Base-by-base conservation (phyloP, 768 basidiomycete species). In the Pisolithus microcarpus region DNA sequence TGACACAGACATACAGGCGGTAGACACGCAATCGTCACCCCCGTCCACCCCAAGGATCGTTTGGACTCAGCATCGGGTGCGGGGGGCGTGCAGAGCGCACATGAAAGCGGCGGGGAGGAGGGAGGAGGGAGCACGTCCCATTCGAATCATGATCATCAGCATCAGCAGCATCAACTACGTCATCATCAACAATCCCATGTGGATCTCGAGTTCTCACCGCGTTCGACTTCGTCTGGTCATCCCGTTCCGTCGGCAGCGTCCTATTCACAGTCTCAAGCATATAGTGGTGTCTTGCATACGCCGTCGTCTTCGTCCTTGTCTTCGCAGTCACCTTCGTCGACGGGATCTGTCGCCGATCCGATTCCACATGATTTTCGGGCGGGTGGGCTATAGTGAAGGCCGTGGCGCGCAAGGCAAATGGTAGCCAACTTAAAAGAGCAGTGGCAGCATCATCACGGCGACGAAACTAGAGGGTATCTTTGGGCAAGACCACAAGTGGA, bases 1-100 rank as follows among this genome's bases (percentile, higher is more conserved):
- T 62, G 46, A 63, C 59, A 60, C 62, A 88, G 86, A 57, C 84
- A 80, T 42, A 75, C 89, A 50, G 87, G 88, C 50, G 87, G 88
- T 58, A 75, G 88, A 37, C 88, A 90, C 58, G 88, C 87, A 36
- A 81, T 86, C 54, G 87, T 90, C 49, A 84, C 85, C 46, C 87
- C 87, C 43, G 87, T 87, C 0, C 72, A 88, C 6, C 85, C 86
- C 7, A 87, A 89, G 61, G 86, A 87, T 50, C 82, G 81, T 42
- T 80, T 81, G 46, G 2, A 72, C 72, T 16, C 63, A 70, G 58
- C 74, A 10, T 55, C 58, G 36, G 55, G 50, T 11, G 30, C 48
- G 11, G 45, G 39, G 9, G 61, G 67, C 19, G 65, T n/a, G 18
- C 45, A 36, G 13, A 37, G 16, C 31, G 24, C 26, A 26, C 31